Evolutionary conservation across 148 eudicot genomes (phyloP).

Genomic region (Diospyros lotus): DNA sequence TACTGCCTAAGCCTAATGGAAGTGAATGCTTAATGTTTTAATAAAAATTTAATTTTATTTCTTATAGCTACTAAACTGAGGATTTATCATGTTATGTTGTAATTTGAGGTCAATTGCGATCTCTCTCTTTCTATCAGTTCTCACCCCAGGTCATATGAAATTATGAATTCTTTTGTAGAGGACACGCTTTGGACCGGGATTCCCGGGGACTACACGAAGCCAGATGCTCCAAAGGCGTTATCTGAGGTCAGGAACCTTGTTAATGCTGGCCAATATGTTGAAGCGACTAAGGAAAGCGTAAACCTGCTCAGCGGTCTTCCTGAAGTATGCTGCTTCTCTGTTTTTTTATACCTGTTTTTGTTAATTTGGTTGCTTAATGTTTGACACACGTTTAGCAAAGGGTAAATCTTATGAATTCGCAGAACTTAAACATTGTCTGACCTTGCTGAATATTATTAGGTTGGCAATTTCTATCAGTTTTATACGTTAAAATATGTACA

Average conservation of each 20-base stretch:
- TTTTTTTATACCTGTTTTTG: conserved; percentile 1
- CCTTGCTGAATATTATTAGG: not conserved
- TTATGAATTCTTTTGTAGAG: conserved; percentile 38
- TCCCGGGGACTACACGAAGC: conserved; percentile 68
- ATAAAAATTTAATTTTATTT: too few species aligned
- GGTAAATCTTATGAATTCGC: not conserved
- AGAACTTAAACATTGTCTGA: not conserved
- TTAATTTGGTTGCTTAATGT: not conserved
- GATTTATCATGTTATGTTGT: too few species aligned
- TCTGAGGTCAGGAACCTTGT: conserved; percentile 69
- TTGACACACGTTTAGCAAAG: not conserved
- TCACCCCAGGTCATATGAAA: not conserved
- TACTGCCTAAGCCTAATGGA: too few species aligned
- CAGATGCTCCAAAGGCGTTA: conserved; percentile 44
- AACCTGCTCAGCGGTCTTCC: conserved; percentile 48
- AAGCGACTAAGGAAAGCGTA: conserved; percentile 56
- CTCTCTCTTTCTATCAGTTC: not conserved
- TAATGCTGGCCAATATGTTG: conserved; percentile 55
- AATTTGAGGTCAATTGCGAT: too few species aligned
- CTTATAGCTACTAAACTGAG: too few species aligned
- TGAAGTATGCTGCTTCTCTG: conserved; percentile 40
- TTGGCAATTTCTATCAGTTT: not conserved
- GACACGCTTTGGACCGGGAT: conserved; percentile 94
- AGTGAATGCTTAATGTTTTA: too few species aligned
- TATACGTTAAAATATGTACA: not conserved